Evolutionary conservation across 2,329 filamentous ascomycete species (phyloP), one percentile per base, ranked within the genome.

Genomic region (Xylaria sp.): DNA sequence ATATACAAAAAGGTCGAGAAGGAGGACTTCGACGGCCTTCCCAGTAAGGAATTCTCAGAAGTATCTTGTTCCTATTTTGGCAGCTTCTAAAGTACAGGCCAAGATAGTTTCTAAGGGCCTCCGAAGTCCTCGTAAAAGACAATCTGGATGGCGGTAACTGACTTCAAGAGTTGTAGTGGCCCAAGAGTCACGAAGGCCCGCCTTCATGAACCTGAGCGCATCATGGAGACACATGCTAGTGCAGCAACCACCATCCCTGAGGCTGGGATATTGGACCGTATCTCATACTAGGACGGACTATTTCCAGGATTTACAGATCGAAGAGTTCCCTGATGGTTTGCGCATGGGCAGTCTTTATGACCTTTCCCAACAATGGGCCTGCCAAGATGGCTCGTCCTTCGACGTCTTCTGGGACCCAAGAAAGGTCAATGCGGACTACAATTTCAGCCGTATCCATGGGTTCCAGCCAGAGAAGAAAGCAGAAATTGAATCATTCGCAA

Each of bases 191-290:
- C 36, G 53, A 23, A 61, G 36, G 20, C 17, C 28, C 5, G 51
- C 59, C 26, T 67, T 67, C 13, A 51, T 53, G 59, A 26, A 59
- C n/a, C 59, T 44, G 3, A 6, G 6, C 13, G 65, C 65, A 13
- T 44, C 65, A 10, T 67, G 65, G 65, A 38, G 59, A 28, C 53
- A n/a, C 2, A 67, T 67, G 65, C 42, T 67, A 10, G 65, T 66
- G 28, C 59, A 26, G 28, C 65, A 66, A 44, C 65, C 59, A 15
- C 59, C 65, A 31, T 33, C 20, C 7, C 42, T 42, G 17, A 58
- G 26, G 4, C 42, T 66, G 2, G 49, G 65, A 6, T 17, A 28
- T 2, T 66, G 40, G 65, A 6, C 11, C 3, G 17, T 15, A 13
- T 17, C 2, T n/a, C 23, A 49, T 28, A 2, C 20, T 23, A 49